A percentile compares a stretch with the other conserved stretches of the same genome.
Evolutionary conservation across 1,284 basidiomycete genomes (phyloP).

Genomic region (Irpex sp.): DNA sequence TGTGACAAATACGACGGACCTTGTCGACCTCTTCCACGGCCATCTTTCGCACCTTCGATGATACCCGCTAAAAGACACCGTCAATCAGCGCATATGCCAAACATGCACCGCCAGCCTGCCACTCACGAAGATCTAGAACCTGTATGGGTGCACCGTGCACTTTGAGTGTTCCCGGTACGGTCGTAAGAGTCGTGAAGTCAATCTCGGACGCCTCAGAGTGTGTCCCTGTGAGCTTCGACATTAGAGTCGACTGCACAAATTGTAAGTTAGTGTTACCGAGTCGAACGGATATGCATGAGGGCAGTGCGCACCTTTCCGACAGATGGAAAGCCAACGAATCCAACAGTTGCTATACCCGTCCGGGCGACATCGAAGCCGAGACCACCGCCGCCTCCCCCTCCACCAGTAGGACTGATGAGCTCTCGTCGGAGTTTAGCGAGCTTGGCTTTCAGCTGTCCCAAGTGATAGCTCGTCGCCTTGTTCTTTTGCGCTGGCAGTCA

Average conservation of each 20-base stretch:
- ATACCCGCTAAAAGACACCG: constrained; percentile 70
- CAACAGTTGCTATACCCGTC: constrained; percentile 95
- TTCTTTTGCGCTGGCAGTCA: constrained; percentile 79
- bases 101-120: not conserved
- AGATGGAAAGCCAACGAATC: constrained; percentile 89
- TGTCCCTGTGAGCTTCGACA: constrained; percentile 98
- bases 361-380: constrained; percentile 95
- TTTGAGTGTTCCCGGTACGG: constrained; percentile 93
- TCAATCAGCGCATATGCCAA: constrained; percentile 9
- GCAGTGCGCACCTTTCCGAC: constrained; percentile 68
- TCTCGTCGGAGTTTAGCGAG: constrained; percentile 96
- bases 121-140: constrained; percentile 77
- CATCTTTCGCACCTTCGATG: constrained; percentile 98
- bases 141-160: constrained; percentile 93
- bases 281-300: constrained; percentile 22
- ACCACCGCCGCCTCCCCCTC: constrained; percentile 84
- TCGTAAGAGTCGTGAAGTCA: constrained; percentile 93
- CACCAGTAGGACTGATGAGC: constrained; percentile 76
- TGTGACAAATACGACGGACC: constrained; percentile 37
- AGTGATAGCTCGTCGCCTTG: constrained; percentile 92
- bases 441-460: constrained; percentile 97
- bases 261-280: constrained; percentile 12
- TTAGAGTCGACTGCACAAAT: constrained; percentile 76
- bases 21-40: constrained; percentile 96
- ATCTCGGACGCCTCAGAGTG: constrained; percentile 98